Conservation (phyloP, 352 stramenopile genomes). For the Halophytophthora polymorphica region DNA sequence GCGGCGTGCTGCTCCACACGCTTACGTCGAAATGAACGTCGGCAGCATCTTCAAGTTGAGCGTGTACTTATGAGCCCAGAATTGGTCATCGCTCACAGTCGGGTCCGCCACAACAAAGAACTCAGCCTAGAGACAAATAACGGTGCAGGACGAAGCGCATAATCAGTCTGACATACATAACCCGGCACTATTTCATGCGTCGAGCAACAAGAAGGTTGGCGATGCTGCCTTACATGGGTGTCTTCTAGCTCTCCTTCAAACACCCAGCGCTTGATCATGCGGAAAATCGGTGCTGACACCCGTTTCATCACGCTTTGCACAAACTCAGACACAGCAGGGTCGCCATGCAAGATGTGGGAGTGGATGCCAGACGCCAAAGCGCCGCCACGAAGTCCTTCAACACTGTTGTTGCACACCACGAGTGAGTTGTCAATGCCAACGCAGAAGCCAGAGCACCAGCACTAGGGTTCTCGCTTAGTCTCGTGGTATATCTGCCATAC, state of each 20-base stretch:
- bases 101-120: conserved; percentile 83
- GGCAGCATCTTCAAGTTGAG: conserved; percentile 84
- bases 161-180: background rate
- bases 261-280: conserved; percentile 87
- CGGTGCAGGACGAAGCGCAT: background rate
- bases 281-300: conserved; percentile 75
- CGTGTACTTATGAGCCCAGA: conserved; percentile 87
- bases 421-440: background rate
- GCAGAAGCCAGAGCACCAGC: background rate
- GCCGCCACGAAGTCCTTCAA: conserved; percentile 82
- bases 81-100: conserved; percentile 74
- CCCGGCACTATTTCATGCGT: background rate
- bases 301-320: conserved; percentile 81
- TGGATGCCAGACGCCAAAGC: conserved; percentile 88
- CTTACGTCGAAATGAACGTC: conserved; percentile 83
- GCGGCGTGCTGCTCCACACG: background rate
- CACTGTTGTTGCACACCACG: conserved; percentile 28
- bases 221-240: conserved; percentile 76
- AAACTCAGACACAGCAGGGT: conserved; percentile 70
- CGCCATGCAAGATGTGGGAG: conserved; percentile 89
- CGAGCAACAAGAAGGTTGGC: background rate
- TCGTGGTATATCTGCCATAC: conserved; percentile 16
- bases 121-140: conserved; percentile 44
- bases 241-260: conserved; percentile 88
- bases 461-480: background rate